phyloP scores from a whole-genome alignment of 2,329 filamentous ascomycete genomes.

The Colletotrichum sp. region DNA sequence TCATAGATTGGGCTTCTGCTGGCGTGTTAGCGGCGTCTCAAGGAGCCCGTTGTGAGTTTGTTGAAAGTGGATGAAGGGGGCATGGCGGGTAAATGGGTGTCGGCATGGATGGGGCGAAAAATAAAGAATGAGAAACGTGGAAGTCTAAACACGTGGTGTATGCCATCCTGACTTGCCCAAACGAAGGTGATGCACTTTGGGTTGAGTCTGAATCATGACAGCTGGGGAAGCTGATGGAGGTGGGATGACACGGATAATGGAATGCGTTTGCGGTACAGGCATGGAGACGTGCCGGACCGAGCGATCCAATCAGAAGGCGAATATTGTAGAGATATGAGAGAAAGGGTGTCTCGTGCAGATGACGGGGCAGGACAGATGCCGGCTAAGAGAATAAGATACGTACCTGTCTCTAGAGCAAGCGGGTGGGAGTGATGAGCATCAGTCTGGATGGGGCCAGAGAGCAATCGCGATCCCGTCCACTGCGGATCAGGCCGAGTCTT shows the following conservation, averaged over 20 bases:
- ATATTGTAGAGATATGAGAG: neutral
- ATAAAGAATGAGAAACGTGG: neutral
- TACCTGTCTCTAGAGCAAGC: neutral
- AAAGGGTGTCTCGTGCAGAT: neutral
- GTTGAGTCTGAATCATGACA: constrained; percentile 14
- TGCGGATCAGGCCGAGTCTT: constrained; percentile 21
- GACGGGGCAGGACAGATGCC: neutral
- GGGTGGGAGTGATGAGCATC: neutral
- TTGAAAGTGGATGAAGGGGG: neutral
- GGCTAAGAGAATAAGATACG: neutral
- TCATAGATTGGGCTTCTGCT: constrained; percentile 17
- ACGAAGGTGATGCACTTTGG: constrained; percentile 16
- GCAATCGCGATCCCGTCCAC: constrained; percentile 20
- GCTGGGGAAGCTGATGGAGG: neutral
- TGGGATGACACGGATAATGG: neutral
- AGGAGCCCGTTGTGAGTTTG: neutral
- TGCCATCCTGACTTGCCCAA: constrained; percentile 17
- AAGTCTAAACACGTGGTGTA: constrained; percentile 16
- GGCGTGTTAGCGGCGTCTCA: neutral
- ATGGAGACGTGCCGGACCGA: neutral
- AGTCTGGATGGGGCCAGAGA: constrained; percentile 13
- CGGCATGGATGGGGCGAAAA: neutral
- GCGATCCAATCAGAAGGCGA: neutral
- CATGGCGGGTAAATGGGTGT: neutral
- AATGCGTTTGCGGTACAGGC: neutral